Evolutionary conservation across 208 protist species (phyloP).

Genomic region (Porcisia deanei): DNA sequence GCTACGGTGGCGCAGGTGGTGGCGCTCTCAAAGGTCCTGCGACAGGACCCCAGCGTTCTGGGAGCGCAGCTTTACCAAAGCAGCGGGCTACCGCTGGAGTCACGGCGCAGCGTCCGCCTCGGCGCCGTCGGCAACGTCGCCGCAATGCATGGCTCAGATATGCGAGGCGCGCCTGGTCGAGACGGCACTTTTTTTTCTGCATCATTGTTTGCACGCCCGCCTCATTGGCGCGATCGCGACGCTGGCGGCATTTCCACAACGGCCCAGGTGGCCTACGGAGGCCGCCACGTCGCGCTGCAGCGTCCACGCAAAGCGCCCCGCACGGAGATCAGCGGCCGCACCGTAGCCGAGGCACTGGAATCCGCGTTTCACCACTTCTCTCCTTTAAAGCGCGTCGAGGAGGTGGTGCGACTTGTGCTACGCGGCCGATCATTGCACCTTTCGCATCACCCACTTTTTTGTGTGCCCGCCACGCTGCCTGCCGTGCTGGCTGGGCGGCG

Average conservation of each 20-base stretch:
- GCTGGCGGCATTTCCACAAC: background rate
- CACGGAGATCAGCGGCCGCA: constrained; percentile 13
- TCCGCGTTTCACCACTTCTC: constrained; percentile 21
- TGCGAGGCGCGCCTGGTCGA: background rate
- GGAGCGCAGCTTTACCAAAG: constrained; percentile 57
- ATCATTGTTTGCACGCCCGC: background rate
- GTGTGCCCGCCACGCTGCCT: constrained; percentile 6
- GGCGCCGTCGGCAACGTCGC: constrained; percentile 1
- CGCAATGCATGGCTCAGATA: background rate
- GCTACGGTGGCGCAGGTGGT: constrained; percentile 39
- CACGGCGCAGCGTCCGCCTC: constrained; percentile 2
- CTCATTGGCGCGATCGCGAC: background rate
- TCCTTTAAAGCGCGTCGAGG: constrained; percentile 19
- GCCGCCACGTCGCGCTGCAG: background rate
- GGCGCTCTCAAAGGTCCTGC: constrained; percentile 43
- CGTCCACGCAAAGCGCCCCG: constrained; percentile 9
- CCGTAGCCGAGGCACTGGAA: constrained; percentile 21
- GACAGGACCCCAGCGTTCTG: constrained; percentile 32
- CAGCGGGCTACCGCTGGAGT: constrained; percentile 14
- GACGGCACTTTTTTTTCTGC: background rate
- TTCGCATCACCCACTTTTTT: constrained; percentile 22
- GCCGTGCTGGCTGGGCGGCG: constrained; percentile 4
- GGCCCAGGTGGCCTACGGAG: background rate
- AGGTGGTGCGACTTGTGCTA: constrained; percentile 25
- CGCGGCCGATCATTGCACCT: constrained; percentile 18